Base-by-base conservation (phyloP, 2,329 filamentous ascomycete species). In the Xylogone sp. region DNA sequence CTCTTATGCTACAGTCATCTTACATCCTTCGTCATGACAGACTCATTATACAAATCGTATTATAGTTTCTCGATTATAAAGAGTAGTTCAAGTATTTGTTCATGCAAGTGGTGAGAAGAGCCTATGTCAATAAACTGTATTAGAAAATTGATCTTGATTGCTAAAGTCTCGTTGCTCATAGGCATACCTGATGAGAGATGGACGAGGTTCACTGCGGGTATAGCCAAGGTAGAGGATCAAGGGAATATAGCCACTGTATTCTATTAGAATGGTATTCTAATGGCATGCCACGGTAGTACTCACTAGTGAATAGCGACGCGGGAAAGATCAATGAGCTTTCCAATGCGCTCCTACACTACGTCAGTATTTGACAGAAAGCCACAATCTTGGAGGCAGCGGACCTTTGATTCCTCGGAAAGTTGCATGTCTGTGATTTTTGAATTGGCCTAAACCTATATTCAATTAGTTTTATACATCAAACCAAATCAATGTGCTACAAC, bases 391-490 rank as follows among this genome's bases (percentile, higher is more conserved):
- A 43, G 44, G 27, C 21, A 31, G 45, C 69, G 60, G 69, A 96
- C 93, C 87, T 97, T 97, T 68, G 92, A 91, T 78, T 99, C 94
- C 75, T 99, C 94, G 48, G 94, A 97, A 61, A 97, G 86, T 61
- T 67, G 65, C 63, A 68, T 66, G 18, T 56, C 64, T 62, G 54
- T 45, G 31, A 42, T 42, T 56, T 27, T 52, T 24, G 21, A 39
- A 5, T 49, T 21, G 46, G 29, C 31, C 29, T 49, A 48, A 52
- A 54, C 48, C 56, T 59, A 42, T 16, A 27, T 21, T 19, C 42
- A 22, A 51, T 57, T 51, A 61, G 53, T 39, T 52, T 13, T 39
- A 16, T 18, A 39, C 12, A 39, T 39, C 34, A 39, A 18, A 7
- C 10, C 20, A 44, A 49, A n/a, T 49, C 18, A 22, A 43, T n/a